Conservation (phyloP, 179 eudicot genomes). For the Silene vulgaris region DNA sequence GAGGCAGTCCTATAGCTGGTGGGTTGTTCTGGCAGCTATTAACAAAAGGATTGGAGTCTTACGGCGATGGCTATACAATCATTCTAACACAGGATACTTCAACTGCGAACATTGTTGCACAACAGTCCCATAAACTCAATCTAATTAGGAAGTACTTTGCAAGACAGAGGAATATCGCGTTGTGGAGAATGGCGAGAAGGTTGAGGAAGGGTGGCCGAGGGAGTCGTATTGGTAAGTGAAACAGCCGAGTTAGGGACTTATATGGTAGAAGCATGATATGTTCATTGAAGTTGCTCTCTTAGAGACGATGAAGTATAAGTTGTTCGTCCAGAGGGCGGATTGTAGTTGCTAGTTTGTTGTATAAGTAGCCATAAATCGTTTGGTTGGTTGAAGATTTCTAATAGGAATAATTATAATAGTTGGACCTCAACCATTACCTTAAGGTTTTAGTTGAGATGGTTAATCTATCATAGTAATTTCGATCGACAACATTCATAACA, state of each 20-base stretch:
- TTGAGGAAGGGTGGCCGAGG: conserved; percentile 36
- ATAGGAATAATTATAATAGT: no score
- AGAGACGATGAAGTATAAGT: conserved; percentile 17
- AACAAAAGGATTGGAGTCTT: conserved; percentile 55
- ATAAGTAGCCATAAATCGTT: no score
- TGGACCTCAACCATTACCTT: no score
- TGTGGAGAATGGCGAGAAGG: conserved; percentile 56
- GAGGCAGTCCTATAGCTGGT: conserved; percentile 69
- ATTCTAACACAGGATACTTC: conserved; percentile 51
- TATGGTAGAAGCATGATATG: no score
- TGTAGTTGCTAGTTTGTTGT: no score
- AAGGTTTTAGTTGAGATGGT: no score
- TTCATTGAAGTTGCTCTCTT: conserved; percentile 5
- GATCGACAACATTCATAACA: no score
- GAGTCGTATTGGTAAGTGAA: conserved; percentile 32
- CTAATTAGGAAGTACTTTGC: conserved; percentile 51
- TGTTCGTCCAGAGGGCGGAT: background rate
- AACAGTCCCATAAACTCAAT: conserved; percentile 54
- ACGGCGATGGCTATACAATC: conserved; percentile 63
- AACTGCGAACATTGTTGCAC: conserved; percentile 52
- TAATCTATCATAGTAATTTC: no score
- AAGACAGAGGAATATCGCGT: conserved; percentile 42
- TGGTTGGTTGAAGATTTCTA: no score
- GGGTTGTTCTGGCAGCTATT: conserved; percentile 87
- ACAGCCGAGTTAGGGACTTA: background rate